phyloP scores from a whole-genome alignment of 225 moss, liverwort and hornwort genomes.

The Lunularia cruciata region DNA sequence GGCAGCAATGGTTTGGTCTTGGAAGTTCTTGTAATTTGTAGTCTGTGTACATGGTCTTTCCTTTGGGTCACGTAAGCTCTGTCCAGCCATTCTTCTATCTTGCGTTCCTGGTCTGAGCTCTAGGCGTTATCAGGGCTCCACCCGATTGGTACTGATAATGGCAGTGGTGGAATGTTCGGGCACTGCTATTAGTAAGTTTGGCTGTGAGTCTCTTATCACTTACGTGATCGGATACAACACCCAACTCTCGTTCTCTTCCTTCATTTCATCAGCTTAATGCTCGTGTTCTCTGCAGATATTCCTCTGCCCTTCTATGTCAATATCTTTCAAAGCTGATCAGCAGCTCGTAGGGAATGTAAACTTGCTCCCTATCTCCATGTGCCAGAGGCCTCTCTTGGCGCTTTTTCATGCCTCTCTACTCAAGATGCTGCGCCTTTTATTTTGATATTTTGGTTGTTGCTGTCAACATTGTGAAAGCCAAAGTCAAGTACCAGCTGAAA shows the following conservation, averaged over 20 bases:
- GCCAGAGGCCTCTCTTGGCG: no score
- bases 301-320: neutral
- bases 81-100: neutral
- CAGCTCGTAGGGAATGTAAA: no score
- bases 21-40: neutral
- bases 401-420: no score
- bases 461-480: no score
- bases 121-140: neutral
- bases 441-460: no score
- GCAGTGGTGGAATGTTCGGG: neutral
- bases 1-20: neutral
- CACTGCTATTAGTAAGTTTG: neutral
- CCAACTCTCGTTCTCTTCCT: neutral
- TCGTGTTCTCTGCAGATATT: neutral
- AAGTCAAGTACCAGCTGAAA: neutral
- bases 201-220: neutral
- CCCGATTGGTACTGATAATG: slow-evolving; percentile 4
- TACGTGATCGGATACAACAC: neutral
- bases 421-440: no score
- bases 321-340: neutral
- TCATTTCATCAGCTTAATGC: neutral
- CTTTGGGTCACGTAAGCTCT: slow-evolving; percentile 8
- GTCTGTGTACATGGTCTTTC: neutral
- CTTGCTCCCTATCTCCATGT: no score
- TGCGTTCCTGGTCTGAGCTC: neutral